phyloP scores from a whole-genome alignment of 2,329 filamentous ascomycete species.

The Alternaria postmessia region DNA sequence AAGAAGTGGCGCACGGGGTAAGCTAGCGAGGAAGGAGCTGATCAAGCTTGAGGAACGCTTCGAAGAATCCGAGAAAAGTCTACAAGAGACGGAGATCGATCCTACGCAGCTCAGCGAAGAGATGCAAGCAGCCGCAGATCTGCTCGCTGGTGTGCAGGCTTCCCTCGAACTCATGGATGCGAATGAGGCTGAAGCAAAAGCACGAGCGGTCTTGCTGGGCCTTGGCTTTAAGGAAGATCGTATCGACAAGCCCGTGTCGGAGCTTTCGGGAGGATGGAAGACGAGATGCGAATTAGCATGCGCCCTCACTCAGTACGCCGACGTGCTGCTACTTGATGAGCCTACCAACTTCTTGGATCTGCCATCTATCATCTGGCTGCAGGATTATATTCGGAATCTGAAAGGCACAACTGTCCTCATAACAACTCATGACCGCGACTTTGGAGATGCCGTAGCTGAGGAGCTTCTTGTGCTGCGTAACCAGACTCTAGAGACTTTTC shows the following conservation, averaged over 20 bases:
- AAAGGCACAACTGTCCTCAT: conserved; percentile 73
- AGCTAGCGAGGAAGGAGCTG: conserved; percentile 78
- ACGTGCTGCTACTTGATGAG: conserved; percentile 84
- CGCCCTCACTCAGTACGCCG: conserved; percentile 74
- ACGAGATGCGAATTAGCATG: conserved; percentile 56
- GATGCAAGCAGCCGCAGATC: conserved; percentile 72
- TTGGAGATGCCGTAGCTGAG: conserved; percentile 76
- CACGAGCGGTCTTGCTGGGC: conserved; percentile 68
- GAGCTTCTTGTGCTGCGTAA: conserved; percentile 80
- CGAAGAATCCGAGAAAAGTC: conserved; percentile 61
- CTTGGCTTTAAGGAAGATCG: conserved; percentile 73
- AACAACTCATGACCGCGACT: conserved; percentile 85
- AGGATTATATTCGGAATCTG: conserved; percentile 70
- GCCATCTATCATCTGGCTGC: conserved; percentile 84
- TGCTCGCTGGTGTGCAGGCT: conserved; percentile 73
- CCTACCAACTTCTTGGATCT: conserved; percentile 88
- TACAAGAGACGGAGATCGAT: conserved; percentile 65
- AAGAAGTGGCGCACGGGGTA: conserved; percentile 76
- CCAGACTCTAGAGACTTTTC: conserved; percentile 75
- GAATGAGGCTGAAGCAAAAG: conserved; percentile 69
- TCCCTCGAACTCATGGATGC: conserved; percentile 69
- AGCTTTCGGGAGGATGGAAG: conserved; percentile 72
- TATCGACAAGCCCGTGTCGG: conserved; percentile 67
- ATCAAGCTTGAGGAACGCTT: conserved; percentile 73
- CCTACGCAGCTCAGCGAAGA: conserved; percentile 67